Evolutionary conservation across 1,284 basidiomycete species (phyloP), one percentile per base, ranked within the genome.

Genomic region (Ustilago vetiveriae): DNA sequence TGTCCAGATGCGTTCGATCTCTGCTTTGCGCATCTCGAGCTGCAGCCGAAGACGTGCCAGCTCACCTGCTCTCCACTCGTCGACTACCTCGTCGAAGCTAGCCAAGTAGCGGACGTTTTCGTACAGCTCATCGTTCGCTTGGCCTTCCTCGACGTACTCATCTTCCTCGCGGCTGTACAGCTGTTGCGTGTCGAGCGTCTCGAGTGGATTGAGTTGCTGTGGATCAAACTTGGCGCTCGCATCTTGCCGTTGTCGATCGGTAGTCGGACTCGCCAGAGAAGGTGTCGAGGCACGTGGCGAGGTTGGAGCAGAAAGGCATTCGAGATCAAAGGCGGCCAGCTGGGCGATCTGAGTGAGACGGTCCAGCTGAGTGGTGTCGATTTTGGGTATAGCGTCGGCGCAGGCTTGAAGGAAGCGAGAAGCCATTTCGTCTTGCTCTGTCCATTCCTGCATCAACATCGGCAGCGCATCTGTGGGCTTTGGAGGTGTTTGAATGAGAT

Each of bases 361-460:
- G 24, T 69, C 66, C 10, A 69, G 51, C 47, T 63, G 47, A 40
- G 66, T 59, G 16, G 66, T 64, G 48, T 69, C 66, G 26, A 59
- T 39, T 26, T 70, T 52, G 5, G 57, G 53, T 1, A 47, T 38
- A 16, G 52, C 37, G 6, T 33, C 52, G 21, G 45, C 45, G 32
- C 63, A 62, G 19, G 52, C 62, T 13, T 45, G 44, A 11, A 70
- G 49, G 17, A 70, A 57, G 24, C 60, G 52, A 5, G 62, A 56
- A 26, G 67, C 67, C 46, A 50, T 46, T 13, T 70, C 57, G 33
- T 70, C 67, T 7, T 70, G 53, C n/a, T 60, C 21, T 2, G 67
- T 65, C 67, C 67, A 70, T 29, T 49, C 44, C 24, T 52, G 44
- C 46, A 52, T 57, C 38, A 50, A 49, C 4, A 23, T 19, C 13